Percentiles rank a stretch among this genome's conserved stretches.
phyloP scores from a whole-genome alignment of 345 rosid genomes.

The Citrus maxima region DNA sequence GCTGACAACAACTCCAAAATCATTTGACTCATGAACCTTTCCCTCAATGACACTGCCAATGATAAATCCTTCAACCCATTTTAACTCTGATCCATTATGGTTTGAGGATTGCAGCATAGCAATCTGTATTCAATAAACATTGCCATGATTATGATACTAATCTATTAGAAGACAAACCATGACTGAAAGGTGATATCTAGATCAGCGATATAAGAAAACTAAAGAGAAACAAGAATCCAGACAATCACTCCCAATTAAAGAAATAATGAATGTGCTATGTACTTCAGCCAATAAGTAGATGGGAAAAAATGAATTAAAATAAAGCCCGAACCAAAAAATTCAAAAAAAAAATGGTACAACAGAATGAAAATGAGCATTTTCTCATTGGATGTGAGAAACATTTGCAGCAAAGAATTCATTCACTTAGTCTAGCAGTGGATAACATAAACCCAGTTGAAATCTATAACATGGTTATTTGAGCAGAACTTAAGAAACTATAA shows the following conservation, averaged over 20 bases:
- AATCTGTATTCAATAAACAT: slow-evolving; percentile 45
- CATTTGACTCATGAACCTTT: slow-evolving; percentile 68
- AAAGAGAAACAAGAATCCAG: background rate
- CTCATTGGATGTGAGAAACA: background rate
- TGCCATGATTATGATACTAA: background rate
- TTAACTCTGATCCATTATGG: slow-evolving; percentile 37
- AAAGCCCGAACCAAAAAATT: background rate
- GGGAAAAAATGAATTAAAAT: background rate
- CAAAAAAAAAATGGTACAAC: background rate
- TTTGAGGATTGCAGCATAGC: slow-evolving; percentile 59
- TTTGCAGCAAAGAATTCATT: background rate
- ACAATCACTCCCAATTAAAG: background rate
- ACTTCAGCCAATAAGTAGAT: background rate
- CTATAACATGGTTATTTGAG: background rate
- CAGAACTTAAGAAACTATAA: background rate
- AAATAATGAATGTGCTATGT: background rate
- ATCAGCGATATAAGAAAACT: background rate
- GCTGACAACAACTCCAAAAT: slow-evolving; percentile 74
- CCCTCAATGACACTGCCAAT: slow-evolving; percentile 74
- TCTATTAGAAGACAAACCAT: background rate
- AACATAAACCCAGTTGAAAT: background rate
- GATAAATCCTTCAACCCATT: slow-evolving; percentile 72
- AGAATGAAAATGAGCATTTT: background rate
- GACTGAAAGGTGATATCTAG: background rate
- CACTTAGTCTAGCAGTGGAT: background rate